Evolutionary conservation across 805 yeast species (phyloP), one percentile per base, ranked within the genome.

Genomic region (Myxozyma lipomycoides): DNA sequence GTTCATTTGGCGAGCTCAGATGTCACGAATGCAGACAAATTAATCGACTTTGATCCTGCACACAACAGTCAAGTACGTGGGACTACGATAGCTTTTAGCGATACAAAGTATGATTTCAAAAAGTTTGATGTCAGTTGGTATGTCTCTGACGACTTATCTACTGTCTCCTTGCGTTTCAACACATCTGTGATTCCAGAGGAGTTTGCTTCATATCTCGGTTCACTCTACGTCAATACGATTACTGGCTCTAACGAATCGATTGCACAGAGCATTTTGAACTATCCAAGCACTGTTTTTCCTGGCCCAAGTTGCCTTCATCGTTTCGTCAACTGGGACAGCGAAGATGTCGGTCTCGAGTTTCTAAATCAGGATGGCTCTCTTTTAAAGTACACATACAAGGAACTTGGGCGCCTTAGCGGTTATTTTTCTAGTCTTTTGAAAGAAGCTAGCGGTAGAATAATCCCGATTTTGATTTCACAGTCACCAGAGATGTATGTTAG

Each of bases 401-500:
- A 55, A 4, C 48, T 57, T 3, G 43, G 34, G 12, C 19, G 38
- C 15, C 37, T 53, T 12, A 39, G 51, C 30, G 21, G 22, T 3
- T 4, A 19, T 7, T 15, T 55, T 15, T 50, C 55, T 4, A 15
- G n/a, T 3, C 32, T 17, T 17, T 22, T 52, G 12, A 12, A 18
- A 3, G 6, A 22, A 10, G 38, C 28, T 19, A 22, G 15, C 10
- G 41, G 43, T 4, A n/a, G 23, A 10, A 49, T 56, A 17, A 49
- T 60, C 12, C 63, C 63, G 10, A 22, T 60, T 9, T 19, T 60
- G 25, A 30, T 60, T 7, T 53, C 61, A 2, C 58, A 58, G 24
- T 44, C 56, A n/a, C 55, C 52, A 3, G 51, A 48, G 30, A 46
- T 59, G 42, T 61, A 61, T 34, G 43, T 61, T 15, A 39, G 43